Conservation (phyloP, 2,329 filamentous ascomycete genomes). For the Macroventuria anomochaeta region DNA sequence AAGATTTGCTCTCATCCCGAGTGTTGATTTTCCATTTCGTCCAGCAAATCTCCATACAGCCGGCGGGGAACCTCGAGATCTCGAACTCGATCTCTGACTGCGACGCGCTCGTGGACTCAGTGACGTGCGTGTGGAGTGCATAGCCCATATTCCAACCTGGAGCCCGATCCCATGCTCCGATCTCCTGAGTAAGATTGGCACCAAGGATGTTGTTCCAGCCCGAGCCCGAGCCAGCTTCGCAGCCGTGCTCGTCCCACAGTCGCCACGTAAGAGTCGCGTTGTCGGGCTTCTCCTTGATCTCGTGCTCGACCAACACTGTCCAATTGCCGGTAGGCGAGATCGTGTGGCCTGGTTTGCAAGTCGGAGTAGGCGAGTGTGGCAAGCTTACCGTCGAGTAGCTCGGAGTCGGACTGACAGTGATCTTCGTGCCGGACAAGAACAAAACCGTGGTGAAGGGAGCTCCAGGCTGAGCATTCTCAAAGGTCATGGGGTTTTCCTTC, state of each 20-base stretch:
- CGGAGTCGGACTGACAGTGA: neutral
- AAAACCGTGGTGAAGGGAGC: neutral
- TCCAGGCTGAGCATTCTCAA: conserved; percentile 1
- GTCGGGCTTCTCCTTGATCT: neutral
- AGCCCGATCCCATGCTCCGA: neutral
- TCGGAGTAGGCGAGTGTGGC: neutral
- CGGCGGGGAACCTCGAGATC: neutral
- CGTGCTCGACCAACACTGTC: conserved; percentile 6
- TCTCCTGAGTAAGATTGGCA: neutral
- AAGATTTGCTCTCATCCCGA: neutral
- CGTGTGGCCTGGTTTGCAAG: neutral
- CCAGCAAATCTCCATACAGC: neutral
- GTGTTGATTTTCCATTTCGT: neutral
- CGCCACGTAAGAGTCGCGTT: conserved; percentile 6
- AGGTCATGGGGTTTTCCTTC: neutral
- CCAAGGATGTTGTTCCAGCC: neutral
- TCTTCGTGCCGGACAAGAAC: neutral
- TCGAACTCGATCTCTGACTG: conserved; percentile 1
- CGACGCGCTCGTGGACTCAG: neutral
- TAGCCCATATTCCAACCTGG: neutral
- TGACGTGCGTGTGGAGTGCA: neutral
- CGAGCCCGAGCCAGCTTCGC: conserved; percentile 3
- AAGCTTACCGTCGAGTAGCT: neutral
- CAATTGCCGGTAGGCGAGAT: conserved; percentile 4
- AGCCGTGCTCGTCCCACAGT: conserved; percentile 17